Evolutionary conservation across 805 yeast species (phyloP), one percentile per base, ranked within the genome.

Genomic region (Sugiyamaella valdiviana): DNA sequence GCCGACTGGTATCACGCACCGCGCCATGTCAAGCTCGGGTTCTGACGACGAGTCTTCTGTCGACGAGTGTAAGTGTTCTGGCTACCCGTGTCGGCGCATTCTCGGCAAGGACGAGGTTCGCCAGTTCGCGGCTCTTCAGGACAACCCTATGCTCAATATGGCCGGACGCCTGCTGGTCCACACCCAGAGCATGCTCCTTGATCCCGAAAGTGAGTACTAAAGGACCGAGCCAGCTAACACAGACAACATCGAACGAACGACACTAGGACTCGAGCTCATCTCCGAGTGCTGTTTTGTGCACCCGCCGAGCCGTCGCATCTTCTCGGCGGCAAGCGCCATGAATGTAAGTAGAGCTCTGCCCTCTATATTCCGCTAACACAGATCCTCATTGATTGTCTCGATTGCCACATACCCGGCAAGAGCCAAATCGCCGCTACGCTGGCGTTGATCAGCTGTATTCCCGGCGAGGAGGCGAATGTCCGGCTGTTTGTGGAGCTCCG

Each of bases 211-310:
- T 39, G 15, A 6, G 19, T 20, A 6, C 23, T 6, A 22, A n/a
- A n/a, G n/a, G n/a, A 19, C 15, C 35, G 19, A 6, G 14, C 16
- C 16, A 29, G 19, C 37, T 17, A n/a, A 17, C 17, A 29, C 9
- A n/a, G 24, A 17, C 43, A 24, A 36, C 15, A 32, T 16, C 14
- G 16, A 12, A 23, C 32, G 39, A 12, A 45, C 21, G 9, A 5
- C 17, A 16, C 40, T 38, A 35, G 53, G 58, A 1, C 62, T 70
- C 10, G 70, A 72, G 38, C 64, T 76, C 1, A 61, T 82, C 3
- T 84, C 80, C 56, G 90, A 89, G 0, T 64, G 79, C 9, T 67
- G 83, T 17, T 64, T 83, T 38, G 44, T 83, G 6, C 90, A 83
- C 58, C 75, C 80, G 2, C 64, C 64, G 2, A 76, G 83, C 16